Percentiles rank a stretch among this genome's conserved stretches.
phyloP scores from a whole-genome alignment of 805 yeast genomes.

The Saturnispora quitensis region DNA sequence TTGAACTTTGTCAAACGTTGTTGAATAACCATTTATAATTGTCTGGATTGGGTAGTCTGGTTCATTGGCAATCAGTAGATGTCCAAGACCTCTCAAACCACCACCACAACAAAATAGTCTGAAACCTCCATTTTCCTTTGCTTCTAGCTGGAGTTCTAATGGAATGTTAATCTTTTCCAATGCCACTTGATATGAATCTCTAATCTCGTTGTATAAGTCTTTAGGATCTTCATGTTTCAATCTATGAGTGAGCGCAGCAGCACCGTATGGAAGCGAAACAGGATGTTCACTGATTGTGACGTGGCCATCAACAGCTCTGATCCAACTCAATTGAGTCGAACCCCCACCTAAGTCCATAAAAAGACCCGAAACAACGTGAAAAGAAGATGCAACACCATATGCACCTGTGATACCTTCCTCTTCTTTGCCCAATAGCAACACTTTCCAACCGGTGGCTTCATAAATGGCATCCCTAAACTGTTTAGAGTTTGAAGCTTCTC shows the following conservation, averaged over 20 bases:
- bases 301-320: slow-evolving; percentile 46
- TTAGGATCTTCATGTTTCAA: slow-evolving; percentile 42
- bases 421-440: slow-evolving; percentile 47
- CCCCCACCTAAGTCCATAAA: slow-evolving; percentile 73
- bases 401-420: slow-evolving; percentile 64
- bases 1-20: slow-evolving; percentile 43
- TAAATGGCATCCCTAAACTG: slow-evolving; percentile 48
- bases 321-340: slow-evolving; percentile 62
- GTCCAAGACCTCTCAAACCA: slow-evolving; percentile 64
- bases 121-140: slow-evolving; percentile 49
- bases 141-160: slow-evolving; percentile 37
- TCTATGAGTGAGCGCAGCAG: slow-evolving; percentile 55
- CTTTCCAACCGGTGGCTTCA: slow-evolving; percentile 59
- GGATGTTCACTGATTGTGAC: slow-evolving; percentile 47
- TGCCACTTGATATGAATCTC: slow-evolving; percentile 41
- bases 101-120: slow-evolving; percentile 65
- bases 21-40: slow-evolving; percentile 60
- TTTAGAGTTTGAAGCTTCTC: slow-evolving; percentile 57
- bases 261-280: slow-evolving; percentile 64
- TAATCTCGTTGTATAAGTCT: slow-evolving; percentile 44
- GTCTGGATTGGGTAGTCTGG: slow-evolving; percentile 60
- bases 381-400: slow-evolving; percentile 67
- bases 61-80: slow-evolving; percentile 40
- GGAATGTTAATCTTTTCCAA: slow-evolving; percentile 46
- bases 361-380: slow-evolving; percentile 55